Evolutionary conservation across 306 rosid genomes (phyloP).

Genomic region (Vicia villosa): DNA sequence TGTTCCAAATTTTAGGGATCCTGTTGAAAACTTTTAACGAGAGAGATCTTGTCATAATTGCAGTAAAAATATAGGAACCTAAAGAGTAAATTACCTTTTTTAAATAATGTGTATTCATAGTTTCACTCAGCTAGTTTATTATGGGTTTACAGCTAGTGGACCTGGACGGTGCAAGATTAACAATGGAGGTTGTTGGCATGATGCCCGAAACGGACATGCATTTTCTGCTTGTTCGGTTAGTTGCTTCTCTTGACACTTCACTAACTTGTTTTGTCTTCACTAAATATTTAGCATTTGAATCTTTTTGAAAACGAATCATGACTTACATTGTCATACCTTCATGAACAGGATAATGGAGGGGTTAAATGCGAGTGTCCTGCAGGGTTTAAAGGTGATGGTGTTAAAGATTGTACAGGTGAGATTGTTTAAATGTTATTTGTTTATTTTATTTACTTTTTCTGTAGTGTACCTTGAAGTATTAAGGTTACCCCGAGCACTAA

Average conservation of each 20-base stretch:
- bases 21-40: background rate
- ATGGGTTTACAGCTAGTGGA: slow-evolving; percentile 82
- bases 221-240: slow-evolving; percentile 85
- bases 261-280: background rate
- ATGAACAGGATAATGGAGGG: slow-evolving; percentile 74
- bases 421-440: background rate
- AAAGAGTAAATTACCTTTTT: background rate
- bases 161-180: slow-evolving; percentile 96
- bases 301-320: slow-evolving; percentile 29
- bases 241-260: slow-evolving; percentile 15
- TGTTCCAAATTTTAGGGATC: slow-evolving; percentile 3
- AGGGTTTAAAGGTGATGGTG: slow-evolving; percentile 93
- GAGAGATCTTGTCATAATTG: background rate
- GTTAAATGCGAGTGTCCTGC: slow-evolving; percentile 81
- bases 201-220: slow-evolving; percentile 73
- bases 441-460: background rate
- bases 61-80: background rate
- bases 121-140: slow-evolving; percentile 38
- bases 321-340: slow-evolving; percentile 29
- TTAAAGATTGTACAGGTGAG: slow-evolving; percentile 86
- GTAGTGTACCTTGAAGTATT: slow-evolving; percentile 2
- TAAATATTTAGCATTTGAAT: slow-evolving; percentile 5
- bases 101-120: background rate
- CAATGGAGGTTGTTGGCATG: slow-evolving; percentile 99
- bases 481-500: slow-evolving; percentile 11